Evolutionary conservation across 108 stramenopile genomes (phyloP), one percentile per base, ranked within the genome.

Genomic region (Skeletonema tropicum): DNA sequence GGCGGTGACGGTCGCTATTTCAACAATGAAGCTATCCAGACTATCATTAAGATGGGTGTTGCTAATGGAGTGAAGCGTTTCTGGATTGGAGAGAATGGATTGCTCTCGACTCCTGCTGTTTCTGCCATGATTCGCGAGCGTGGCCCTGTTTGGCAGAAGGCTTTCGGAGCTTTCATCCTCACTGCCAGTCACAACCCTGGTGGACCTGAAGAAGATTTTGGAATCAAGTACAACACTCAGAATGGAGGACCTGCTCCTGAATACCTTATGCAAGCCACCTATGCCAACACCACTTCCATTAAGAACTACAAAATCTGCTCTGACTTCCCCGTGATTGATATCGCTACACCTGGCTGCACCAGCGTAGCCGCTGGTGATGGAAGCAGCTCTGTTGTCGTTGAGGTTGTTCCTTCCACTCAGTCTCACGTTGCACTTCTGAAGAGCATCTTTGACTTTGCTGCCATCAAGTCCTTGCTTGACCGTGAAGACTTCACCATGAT

Each of bases 181-280:
- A 99, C 99, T 30, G 99, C 98, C n/a, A 95, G 93, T 80, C 98
- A 99, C 94, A 99, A 99, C 90, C 98, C 99, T 30, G 99, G 98
- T 60, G 99, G 99, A 23, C 99, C 98, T 7, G 94, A 97, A 30
- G 98, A 98, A 83, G 98, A 99, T 74, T 98, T 98, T 73, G 98
- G 97, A 61, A 97, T 98, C 92, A 98, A 98, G 87, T 99, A 99
- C 96, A 99, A 99, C 87, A 94, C 93, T 64, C 96, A 96, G 73
- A 97, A 98, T 84, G 99, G 99, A 48, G 96, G 98, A 41, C 98
- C 99, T 26, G 99, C 98, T 36, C 95, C 97, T 12, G 99, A 98
- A 68, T 74, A 79, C 68, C 74, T 99, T 55, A 99, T 98, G 32
- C 75, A 95, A 65, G 89, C 82, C 38, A 99, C 99, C 45, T 98